phyloP scores from a whole-genome alignment of 164 flowering plant genomes.

The Warburgia ugandensis region DNA sequence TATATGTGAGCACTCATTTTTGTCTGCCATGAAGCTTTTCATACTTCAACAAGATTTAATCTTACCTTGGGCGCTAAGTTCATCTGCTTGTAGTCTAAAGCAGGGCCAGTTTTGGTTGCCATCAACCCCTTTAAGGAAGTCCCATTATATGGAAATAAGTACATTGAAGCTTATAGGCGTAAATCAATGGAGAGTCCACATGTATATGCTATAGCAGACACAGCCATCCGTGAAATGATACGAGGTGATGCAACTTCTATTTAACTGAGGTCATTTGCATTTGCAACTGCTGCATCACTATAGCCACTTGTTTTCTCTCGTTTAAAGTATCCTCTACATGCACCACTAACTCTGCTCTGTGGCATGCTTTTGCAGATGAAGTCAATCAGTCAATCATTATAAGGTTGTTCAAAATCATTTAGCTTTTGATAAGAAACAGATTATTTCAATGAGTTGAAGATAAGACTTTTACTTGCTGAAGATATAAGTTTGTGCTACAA shows the following conservation, averaged over 20 bases:
- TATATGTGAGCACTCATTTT: constrained; percentile 60
- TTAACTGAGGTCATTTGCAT: not conserved
- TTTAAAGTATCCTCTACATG: no score
- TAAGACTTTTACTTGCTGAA: not conserved
- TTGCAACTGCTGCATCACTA: no score
- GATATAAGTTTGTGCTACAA: no score
- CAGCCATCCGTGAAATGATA: constrained; percentile 93
- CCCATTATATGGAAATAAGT: constrained; percentile 75
- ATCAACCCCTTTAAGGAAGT: constrained; percentile 91
- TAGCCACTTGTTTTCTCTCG: no score
- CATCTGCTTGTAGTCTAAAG: constrained; percentile 79
- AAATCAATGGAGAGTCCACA: constrained; percentile 79
- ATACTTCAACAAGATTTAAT: constrained; percentile 1
- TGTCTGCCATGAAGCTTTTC: not conserved
- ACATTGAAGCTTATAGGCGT: constrained; percentile 75
- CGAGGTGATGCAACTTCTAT: constrained; percentile 54
- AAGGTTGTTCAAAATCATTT: constrained; percentile 53
- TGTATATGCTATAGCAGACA: constrained; percentile 95
- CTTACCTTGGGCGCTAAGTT: not conserved
- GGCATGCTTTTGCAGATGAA: constrained; percentile 71
- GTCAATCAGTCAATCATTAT: constrained; percentile 97
- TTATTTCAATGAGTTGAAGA: no score
- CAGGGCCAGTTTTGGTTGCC: constrained; percentile 98
- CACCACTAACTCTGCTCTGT: not conserved
- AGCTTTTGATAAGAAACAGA: no score